phyloP scores from a whole-genome alignment of 2,329 filamentous ascomycete species.

The Cordyceps pruinosa region DNA sequence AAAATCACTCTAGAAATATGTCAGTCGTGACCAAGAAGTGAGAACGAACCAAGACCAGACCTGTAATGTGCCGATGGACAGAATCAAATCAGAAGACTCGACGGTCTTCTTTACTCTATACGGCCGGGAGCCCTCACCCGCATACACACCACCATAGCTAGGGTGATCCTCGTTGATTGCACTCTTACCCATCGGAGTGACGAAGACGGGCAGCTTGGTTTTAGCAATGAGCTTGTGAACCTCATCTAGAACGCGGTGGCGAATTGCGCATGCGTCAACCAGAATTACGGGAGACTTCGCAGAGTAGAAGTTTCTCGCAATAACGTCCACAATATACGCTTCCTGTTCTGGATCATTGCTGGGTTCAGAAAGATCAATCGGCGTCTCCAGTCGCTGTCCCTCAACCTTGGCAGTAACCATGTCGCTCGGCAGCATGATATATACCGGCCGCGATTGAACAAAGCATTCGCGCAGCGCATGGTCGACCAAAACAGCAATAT shows the following conservation, averaged over 20 bases:
- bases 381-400: constrained; percentile 61
- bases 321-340: constrained; percentile 73
- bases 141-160: constrained; percentile 80
- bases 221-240: constrained; percentile 66
- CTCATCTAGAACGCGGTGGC: constrained; percentile 66
- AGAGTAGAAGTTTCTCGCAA: constrained; percentile 64
- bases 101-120: constrained; percentile 55
- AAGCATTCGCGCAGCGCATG: constrained; percentile 69
- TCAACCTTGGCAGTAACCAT: constrained; percentile 72
- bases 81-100: constrained; percentile 62
- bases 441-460: constrained; percentile 69
- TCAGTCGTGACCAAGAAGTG: neutral
- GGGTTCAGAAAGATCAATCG: constrained; percentile 59
- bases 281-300: constrained; percentile 73
- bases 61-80: constrained; percentile 61
- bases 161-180: constrained; percentile 68
- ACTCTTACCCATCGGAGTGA: constrained; percentile 87
- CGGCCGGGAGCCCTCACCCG: constrained; percentile 65
- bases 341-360: constrained; percentile 64
- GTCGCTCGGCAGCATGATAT: constrained; percentile 76
- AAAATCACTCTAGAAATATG: constrained; percentile 56
- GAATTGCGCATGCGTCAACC: constrained; percentile 75
- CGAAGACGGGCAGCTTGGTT: constrained; percentile 71
- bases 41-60: constrained; percentile 15
- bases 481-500: constrained; percentile 71